Percentiles rank a stretch among this genome's conserved stretches.
phyloP scores from a whole-genome alignment of 2,329 filamentous ascomycete species.

The Colletotrichum trifolii region DNA sequence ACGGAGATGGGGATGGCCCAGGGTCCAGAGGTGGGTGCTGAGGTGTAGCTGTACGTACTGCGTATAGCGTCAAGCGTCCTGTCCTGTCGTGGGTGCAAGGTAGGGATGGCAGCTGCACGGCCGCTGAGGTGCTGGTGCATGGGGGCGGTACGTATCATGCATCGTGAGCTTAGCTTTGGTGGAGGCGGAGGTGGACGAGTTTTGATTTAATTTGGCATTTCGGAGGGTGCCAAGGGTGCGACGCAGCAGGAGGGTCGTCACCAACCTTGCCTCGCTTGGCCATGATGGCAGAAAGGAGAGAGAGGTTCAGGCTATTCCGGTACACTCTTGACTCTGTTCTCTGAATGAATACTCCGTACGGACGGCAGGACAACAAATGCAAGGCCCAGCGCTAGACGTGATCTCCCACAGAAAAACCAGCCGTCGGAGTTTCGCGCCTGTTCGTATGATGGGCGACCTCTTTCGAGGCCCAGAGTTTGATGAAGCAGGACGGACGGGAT shows the following conservation, averaged over 20 bases:
- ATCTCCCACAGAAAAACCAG: constrained; percentile 9
- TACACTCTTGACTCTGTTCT: too few relatives aligned
- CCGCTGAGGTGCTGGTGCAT: not conserved
- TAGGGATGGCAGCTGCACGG: constrained; percentile 29
- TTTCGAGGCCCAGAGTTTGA: constrained; percentile 21
- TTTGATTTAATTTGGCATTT: too few relatives aligned
- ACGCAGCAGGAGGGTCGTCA: too few relatives aligned
- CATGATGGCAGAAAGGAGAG: too few relatives aligned
- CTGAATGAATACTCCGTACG: too few relatives aligned
- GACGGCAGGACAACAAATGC: not conserved
- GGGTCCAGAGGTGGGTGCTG: constrained; percentile 6
- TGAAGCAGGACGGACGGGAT: constrained; percentile 29
- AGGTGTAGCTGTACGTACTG: not conserved
- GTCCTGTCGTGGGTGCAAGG: not conserved
- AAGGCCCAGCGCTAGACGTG: not conserved
- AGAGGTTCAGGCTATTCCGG: too few relatives aligned
- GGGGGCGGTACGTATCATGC: constrained; percentile 13
- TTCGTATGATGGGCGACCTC: constrained; percentile 10
- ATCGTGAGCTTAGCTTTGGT: constrained; percentile 14
- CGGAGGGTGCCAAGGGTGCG: too few relatives aligned
- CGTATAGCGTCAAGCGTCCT: too few relatives aligned
- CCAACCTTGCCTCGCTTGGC: too few relatives aligned
- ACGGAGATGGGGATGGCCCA: not conserved
- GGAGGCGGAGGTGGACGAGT: too few relatives aligned
- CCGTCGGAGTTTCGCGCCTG: constrained; percentile 25